A percentile compares a stretch with the other conserved stretches of the same genome.
These are phyloP conservation scores for Crucihimalaya himalaica DNA, from an alignment of 345 rosid genomes.

Conservation along the genomic window DNA sequence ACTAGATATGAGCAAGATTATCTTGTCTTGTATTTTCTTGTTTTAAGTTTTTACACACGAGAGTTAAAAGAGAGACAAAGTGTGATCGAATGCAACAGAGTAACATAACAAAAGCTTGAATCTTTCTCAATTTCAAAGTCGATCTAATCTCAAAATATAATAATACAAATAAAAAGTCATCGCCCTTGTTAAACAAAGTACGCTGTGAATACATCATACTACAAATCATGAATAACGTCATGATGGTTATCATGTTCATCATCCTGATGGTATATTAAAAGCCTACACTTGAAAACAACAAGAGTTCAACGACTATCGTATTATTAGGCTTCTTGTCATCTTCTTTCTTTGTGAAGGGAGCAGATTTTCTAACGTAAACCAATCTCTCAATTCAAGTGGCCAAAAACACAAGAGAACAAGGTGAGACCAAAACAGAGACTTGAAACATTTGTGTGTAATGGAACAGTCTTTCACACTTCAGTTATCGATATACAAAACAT, in stretches of 20 bases:
- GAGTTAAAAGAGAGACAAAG: neutral
- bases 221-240: slow-evolving; percentile 9
- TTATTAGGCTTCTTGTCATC: slow-evolving; percentile 10
- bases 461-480: slow-evolving; percentile 21
- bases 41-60: too few relatives aligned
- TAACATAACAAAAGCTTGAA: neutral
- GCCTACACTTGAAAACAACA: slow-evolving; percentile 9
- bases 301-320: slow-evolving; percentile 19
- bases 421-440: slow-evolving; percentile 30
- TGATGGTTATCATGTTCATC: neutral
- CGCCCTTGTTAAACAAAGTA: neutral
- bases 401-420: neutral
- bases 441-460: slow-evolving; percentile 3
- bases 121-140: neutral
- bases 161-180: neutral
- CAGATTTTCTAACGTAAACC: neutral
- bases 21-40: neutral
- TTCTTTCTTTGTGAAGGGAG: slow-evolving; percentile 12
- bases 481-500: slow-evolving; percentile 48
- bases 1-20: too few relatives aligned
- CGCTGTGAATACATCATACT: neutral
- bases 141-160: neutral
- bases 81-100: neutral
- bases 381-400: slow-evolving; percentile 23
- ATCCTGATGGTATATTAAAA: slow-evolving; percentile 16